phyloP scores from a whole-genome alignment of 768 basidiomycete species.

The Coprinopsis marcescibilis region DNA sequence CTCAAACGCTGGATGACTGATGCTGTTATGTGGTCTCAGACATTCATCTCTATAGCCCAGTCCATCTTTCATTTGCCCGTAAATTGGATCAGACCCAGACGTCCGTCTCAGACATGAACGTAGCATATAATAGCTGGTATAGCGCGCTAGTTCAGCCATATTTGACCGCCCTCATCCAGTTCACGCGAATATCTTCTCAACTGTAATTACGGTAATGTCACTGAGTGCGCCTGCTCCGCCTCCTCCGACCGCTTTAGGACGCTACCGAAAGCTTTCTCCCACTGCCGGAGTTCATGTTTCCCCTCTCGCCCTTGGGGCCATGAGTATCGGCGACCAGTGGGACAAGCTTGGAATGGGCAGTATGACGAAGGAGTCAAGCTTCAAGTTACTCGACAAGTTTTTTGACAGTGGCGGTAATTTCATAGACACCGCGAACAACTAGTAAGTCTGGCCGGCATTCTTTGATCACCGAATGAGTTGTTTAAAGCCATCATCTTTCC shows the following conservation, averaged over 20 bases:
- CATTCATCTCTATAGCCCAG: too few species aligned
- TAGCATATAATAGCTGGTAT: too few species aligned
- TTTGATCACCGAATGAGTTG: too few species aligned
- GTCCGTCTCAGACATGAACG: too few species aligned
- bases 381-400: constrained; percentile 7
- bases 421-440: constrained; percentile 7
- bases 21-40: too few species aligned
- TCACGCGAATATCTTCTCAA: background rate
- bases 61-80: too few species aligned
- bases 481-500: background rate
- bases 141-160: too few species aligned
- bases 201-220: background rate
- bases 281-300: constrained; percentile 9
- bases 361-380: constrained; percentile 2
- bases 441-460: background rate
- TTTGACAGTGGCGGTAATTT: constrained; percentile 6
- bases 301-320: constrained; percentile 4
- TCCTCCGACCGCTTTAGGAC: constrained; percentile 4
- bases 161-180: background rate
- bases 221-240: constrained; percentile 1
- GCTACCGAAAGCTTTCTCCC: constrained; percentile 2
- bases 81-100: too few species aligned
- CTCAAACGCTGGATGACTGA: too few species aligned
- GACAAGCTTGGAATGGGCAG: constrained; percentile 3
- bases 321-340: constrained; percentile 11